Base-by-base conservation (phyloP, 495 filamentous ascomycete genomes). In the Lineolata rhizophorae region DNA sequence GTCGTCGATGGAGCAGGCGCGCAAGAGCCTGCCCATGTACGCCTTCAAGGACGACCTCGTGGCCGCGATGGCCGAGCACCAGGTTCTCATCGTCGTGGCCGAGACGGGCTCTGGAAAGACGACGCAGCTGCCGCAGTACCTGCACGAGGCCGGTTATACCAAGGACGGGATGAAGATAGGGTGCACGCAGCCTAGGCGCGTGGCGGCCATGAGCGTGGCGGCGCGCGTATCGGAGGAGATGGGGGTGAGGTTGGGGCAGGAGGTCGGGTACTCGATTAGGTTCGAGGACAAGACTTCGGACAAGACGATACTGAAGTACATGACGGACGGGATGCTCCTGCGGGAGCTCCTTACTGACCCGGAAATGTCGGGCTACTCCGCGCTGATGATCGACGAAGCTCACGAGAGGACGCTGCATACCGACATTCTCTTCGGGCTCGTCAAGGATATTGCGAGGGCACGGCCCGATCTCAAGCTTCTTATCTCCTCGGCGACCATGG, bases 281-380 rank as follows among this genome's bases (percentile, higher is more conserved):
- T 97, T 95, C 46, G 87, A 97, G 45, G 82, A 97, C 50, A 69
- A 71, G 27, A 94, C 87, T 1, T 81, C 68, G 44, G 82, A 93
- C 39, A 91, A 93, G 55, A 95, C 87, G 0, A 62, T 84, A 25
- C 52, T 97, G 17, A 92, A 94, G 51, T 97, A 93, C 49, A 91
- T 93, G 82, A 97, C 87, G 2, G 87, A 97, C 48, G 87, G 87
- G 38, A 94, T 95, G 83, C 61, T 95, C 27, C 59, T 95, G 13
- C 65, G 84, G 45, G 85, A 94, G 46, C 74, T 94, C 39, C 64
- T 94, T 42, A 83, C 80, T 1, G 83, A 93, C 48, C 85, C 90
- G 0, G 75, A 81, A 34, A 54, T 95, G 8, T 62, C 72, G 8
- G 68, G 65, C n/a, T 95, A 95, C 46, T 74, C 80, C 0, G 78